Conservation (phyloP, 495 filamentous ascomycete species). For the Penicillium cinerascens region DNA sequence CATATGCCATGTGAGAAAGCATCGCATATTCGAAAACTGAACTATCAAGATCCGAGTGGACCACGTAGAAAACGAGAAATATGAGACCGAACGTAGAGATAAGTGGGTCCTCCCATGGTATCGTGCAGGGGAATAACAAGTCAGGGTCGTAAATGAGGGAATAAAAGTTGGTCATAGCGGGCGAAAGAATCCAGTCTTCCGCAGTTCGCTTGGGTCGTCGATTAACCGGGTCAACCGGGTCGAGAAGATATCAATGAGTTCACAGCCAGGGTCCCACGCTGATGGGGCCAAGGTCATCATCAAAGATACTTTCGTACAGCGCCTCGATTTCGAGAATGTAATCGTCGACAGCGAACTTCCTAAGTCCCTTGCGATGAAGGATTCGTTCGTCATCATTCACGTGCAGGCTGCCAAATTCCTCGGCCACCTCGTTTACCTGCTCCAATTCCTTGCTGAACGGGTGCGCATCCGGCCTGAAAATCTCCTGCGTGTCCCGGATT, state of each 20-base stretch:
- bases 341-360: conserved; percentile 73
- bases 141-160: conserved; percentile 23
- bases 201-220: conserved; percentile 15
- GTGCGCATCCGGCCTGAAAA: conserved; percentile 44
- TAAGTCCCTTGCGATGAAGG: conserved; percentile 61
- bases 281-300: conserved; percentile 42
- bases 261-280: conserved; percentile 42
- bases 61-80: conserved; percentile 3
- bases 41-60: not conserved
- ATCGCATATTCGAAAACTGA: not conserved
- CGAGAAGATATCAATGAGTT: conserved; percentile 10
- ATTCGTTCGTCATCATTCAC: conserved; percentile 67
- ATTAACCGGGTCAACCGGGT: conserved; percentile 26
- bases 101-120: conserved; percentile 28
- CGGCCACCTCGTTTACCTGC: conserved; percentile 65
- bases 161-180: conserved; percentile 31
- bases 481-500: conserved; percentile 39
- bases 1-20: not conserved
- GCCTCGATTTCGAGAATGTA: conserved; percentile 79
- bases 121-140: conserved; percentile 20
- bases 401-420: conserved; percentile 70
- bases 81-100: conserved; percentile 12
- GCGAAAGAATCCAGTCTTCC: conserved; percentile 23
- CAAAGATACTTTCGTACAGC: conserved; percentile 54
- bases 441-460: conserved; percentile 51